phyloP scores from a whole-genome alignment of 148 eudicot species.

The Beta vulgaris region DNA sequence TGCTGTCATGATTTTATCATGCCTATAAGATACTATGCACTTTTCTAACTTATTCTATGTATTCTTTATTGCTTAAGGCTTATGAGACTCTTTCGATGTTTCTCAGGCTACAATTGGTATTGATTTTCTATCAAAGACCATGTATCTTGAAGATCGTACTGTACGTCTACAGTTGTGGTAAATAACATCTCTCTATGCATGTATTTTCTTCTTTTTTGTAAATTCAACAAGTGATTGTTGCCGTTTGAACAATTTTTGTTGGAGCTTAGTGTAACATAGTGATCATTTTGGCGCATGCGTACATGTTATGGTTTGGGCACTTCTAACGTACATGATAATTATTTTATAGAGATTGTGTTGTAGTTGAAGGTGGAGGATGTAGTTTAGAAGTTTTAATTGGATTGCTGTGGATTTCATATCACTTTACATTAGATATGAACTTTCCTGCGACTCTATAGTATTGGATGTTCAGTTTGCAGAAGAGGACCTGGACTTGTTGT shows the following conservation, averaged over 20 bases:
- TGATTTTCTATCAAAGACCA: slow-evolving; percentile 48
- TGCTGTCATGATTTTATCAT: not conserved
- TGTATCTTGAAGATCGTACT: slow-evolving; percentile 58
- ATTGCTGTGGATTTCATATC: too few relatives aligned
- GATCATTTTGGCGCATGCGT: not conserved
- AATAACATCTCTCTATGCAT: not conserved
- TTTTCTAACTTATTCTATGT: too few relatives aligned
- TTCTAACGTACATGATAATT: not conserved
- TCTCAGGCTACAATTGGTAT: slow-evolving; percentile 50
- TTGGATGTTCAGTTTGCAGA: too few relatives aligned
- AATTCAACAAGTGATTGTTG: not conserved
- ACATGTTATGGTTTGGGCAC: not conserved
- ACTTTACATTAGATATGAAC: too few relatives aligned
- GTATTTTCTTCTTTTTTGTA: not conserved
- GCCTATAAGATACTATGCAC: not conserved
- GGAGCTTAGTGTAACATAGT: not conserved
- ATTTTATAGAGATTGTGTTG: too few relatives aligned
- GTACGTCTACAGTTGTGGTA: slow-evolving; percentile 53
- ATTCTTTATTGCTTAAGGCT: slow-evolving; percentile 7
- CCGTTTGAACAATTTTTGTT: not conserved
- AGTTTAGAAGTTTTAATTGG: too few relatives aligned
- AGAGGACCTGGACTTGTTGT: too few relatives aligned
- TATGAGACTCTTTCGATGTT: not conserved
- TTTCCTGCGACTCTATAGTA: too few relatives aligned
- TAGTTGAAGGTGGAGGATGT: too few relatives aligned